Evolutionary conservation across 2,329 filamentous ascomycete genomes (phyloP).

Genomic region (Diaporthe ilicicola): DNA sequence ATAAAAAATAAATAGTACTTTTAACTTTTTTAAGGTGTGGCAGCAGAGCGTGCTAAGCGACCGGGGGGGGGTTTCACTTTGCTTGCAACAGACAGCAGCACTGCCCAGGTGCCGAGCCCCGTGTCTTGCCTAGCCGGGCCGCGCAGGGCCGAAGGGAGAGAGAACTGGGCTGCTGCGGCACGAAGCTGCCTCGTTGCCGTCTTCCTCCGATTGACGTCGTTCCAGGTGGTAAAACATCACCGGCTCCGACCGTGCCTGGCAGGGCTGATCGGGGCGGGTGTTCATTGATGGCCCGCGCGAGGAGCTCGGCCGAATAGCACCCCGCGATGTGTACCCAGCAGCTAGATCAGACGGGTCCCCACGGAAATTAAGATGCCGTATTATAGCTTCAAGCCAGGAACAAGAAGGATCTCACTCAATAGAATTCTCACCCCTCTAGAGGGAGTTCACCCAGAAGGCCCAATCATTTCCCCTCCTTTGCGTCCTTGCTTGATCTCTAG

Average conservation of each 20-base stretch:
- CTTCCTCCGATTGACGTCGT: background rate
- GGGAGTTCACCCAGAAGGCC: too few relatives aligned
- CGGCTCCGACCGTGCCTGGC: background rate
- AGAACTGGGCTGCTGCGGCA: background rate
- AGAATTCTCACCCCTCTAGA: background rate
- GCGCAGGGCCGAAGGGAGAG: background rate
- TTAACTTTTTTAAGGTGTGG: too few relatives aligned
- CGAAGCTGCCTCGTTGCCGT: background rate
- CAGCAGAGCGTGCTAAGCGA: too few relatives aligned
- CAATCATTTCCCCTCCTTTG: background rate
- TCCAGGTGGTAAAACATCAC: background rate
- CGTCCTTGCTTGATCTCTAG: background rate
- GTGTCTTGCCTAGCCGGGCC: slow-evolving; percentile 8
- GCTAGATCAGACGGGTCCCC: background rate
- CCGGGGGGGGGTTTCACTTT: too few relatives aligned
- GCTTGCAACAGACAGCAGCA: too few relatives aligned
- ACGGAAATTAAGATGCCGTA: background rate
- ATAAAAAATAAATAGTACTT: too few relatives aligned
- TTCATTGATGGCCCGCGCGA: background rate
- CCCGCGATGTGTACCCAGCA: background rate
- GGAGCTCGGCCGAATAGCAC: slow-evolving; percentile 1
- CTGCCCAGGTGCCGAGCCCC: background rate
- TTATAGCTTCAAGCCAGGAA: background rate
- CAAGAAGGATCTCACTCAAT: background rate
- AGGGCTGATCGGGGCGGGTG: background rate